Conservation (phyloP, 345 rosid genomes). For the Gossypium rotundifolium region DNA sequence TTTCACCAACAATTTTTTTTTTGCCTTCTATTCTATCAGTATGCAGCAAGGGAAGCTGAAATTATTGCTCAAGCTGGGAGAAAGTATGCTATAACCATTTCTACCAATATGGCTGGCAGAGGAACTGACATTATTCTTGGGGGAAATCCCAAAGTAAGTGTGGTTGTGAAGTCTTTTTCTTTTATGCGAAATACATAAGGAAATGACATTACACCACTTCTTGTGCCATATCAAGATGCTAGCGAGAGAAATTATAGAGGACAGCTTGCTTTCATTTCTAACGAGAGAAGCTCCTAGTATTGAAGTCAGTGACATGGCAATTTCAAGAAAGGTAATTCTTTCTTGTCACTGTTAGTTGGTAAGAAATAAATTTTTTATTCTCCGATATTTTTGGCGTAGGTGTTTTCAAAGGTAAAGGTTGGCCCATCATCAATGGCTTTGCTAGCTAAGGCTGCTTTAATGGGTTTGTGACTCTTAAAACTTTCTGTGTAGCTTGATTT, state of each 20-base stretch:
- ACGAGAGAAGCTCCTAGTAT: conserved; percentile 49
- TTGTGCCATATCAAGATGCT: conserved; percentile 55
- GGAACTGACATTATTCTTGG: conserved; percentile 96
- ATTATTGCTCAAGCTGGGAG: conserved; percentile 91
- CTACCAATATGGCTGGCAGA: conserved; percentile 99
- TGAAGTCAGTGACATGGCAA: conserved; percentile 38
- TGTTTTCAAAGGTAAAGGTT: conserved; percentile 66
- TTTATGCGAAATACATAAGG: conserved; percentile 6
- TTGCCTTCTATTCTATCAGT: conserved; percentile 35
- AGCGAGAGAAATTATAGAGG: conserved; percentile 81
- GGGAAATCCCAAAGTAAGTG: conserved; percentile 84
- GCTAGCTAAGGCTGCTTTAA: conserved; percentile 67
- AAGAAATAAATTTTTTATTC: conserved; percentile 1
- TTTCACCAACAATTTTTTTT: conserved; percentile 10
- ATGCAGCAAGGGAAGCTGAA: conserved; percentile 96
- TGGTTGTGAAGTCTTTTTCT: conserved; percentile 13
- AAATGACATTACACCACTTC: conserved; percentile 15
- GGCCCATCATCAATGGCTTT: conserved; percentile 79
- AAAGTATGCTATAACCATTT: conserved; percentile 85
- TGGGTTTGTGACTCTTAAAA: conserved; percentile 52
- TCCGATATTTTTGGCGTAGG: conserved; percentile 35
- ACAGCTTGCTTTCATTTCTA: conserved; percentile 67
- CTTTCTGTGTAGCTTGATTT: neutral
- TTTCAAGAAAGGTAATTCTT: conserved; percentile 50
- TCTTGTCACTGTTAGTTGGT: conserved; percentile 10